phyloP scores from a whole-genome alignment of 768 basidiomycete genomes.

The Suillus bovinus region DNA sequence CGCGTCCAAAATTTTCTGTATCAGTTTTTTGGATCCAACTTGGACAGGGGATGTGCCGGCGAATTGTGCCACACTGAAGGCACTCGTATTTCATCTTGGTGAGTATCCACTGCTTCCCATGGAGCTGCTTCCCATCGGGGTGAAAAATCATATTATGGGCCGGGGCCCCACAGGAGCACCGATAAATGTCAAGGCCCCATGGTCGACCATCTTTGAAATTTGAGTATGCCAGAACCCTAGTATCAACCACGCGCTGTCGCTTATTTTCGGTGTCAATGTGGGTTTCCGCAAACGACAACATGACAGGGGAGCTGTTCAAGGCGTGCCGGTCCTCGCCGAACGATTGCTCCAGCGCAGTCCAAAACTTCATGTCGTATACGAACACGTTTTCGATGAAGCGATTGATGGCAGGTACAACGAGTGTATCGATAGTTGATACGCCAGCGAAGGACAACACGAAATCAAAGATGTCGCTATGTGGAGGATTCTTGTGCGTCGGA shows the following conservation, averaged over 20 bases:
- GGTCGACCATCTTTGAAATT: background rate
- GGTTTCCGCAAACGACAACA: background rate
- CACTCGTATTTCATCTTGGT: background rate
- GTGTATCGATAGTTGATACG: background rate
- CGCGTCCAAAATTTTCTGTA: background rate
- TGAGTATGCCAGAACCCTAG: background rate
- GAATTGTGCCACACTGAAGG: background rate
- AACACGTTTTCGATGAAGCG: conserved; percentile 6
- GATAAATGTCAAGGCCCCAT: conserved; percentile 3
- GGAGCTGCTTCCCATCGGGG: background rate
- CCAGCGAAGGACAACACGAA: conserved; percentile 3
- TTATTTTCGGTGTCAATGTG: no score
- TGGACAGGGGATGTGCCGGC: background rate
- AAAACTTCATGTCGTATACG: conserved; percentile 1
- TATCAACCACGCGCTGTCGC: background rate
- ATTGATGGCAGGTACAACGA: background rate
- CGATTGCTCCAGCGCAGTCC: background rate
- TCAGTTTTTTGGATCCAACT: no score
- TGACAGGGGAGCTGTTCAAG: conserved; percentile 5
- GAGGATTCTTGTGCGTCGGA: no score
- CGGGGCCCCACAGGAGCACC: background rate
- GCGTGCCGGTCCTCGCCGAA: conserved; percentile 6
- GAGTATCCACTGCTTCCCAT: background rate
- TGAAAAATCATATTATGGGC: background rate
- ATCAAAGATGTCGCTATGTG: background rate